These are phyloP conservation scores for Sporothrix curviconia DNA, from an alignment of 2,329 filamentous ascomycete genomes.

Conservation along the genomic window DNA sequence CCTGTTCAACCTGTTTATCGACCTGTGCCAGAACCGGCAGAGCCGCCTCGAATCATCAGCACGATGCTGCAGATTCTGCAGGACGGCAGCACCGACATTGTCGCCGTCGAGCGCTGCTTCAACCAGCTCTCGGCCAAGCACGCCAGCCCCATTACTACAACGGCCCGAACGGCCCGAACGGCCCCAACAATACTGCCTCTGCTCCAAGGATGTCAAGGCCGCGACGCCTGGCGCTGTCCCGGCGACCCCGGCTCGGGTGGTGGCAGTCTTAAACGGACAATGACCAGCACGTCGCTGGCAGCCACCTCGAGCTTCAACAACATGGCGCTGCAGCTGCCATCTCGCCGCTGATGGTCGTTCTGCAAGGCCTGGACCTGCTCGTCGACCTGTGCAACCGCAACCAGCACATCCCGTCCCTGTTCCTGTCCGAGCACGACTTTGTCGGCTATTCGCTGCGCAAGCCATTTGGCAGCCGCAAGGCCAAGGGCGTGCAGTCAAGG, in stretches of 20 bases:
- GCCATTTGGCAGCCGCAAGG: conserved; percentile 69
- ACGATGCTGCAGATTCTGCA: conserved; percentile 89
- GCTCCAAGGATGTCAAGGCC: conserved; percentile 2
- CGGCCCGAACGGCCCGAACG: too few relatives aligned
- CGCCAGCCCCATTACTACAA: conserved; percentile 67
- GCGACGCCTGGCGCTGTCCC: conserved; percentile 30
- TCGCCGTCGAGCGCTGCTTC: conserved; percentile 92
- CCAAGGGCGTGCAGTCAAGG: conserved; percentile 80
- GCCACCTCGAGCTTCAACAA: conserved; percentile 30
- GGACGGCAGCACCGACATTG: conserved; percentile 88
- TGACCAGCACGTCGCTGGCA: conserved; percentile 63
- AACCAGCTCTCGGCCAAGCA: conserved; percentile 84
- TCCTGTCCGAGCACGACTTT: conserved; percentile 85
- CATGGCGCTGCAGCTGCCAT: conserved; percentile 65
- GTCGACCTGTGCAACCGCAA: conserved; percentile 80
- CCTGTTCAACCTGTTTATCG: conserved; percentile 79
- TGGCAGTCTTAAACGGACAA: conserved; percentile 33
- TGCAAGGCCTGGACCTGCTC: conserved; percentile 87
- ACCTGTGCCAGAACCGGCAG: conserved; percentile 93
- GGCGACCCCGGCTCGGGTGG: conserved; percentile 72
- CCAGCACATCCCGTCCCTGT: conserved; percentile 80
- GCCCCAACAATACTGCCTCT: too few relatives aligned
- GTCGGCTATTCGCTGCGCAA: conserved; percentile 69
- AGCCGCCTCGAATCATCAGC: conserved; percentile 91
- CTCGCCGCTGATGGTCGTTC: conserved; percentile 88